Base-by-base conservation (phyloP, 768 basidiomycete genomes). In the button mushroom (Agaricus bisporus) region DNA sequence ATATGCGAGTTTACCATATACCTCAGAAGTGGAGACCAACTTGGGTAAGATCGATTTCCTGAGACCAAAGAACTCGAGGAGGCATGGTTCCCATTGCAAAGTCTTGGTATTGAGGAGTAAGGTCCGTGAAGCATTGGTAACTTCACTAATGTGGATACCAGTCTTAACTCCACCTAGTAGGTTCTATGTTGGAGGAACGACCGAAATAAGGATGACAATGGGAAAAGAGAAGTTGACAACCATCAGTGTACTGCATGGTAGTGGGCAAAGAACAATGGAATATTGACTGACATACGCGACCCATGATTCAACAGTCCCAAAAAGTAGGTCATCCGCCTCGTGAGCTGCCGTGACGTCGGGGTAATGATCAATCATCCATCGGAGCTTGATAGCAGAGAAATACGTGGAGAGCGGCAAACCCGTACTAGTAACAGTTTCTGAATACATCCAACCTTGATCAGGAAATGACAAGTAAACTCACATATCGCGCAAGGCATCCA, bases 301-400 rank as follows among this genome's bases (percentile, higher is more conserved):
- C 95, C 95, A 99, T 28, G 91, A 93, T 69, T 99, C 97, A 49
- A 99, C 86, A 2, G 97, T 99, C 20, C 97, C 97, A 63, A 98
- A 94, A 18, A 86, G 72, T 11, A 98, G 78, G 56, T 90, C 80
- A 67, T 92, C 91, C 36, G 79, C 70, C 37, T 87, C 82, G 63
- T 94, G 86, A 0, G 97, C 95, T 41, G 79, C 75, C 32, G 76
- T 68, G 51, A 98, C 92, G 28, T 83, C 81, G 3, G 78, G 75
- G 63, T 86, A 70, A 64, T 98, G 83, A 66, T 95, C 89, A 57
- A 95, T 82, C 88, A 99, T 92, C 95, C 95, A 99, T 42, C 89
- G 82, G 58, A 97, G 76, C 71, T 98, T 98, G 67, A 97, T 86
- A 15, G 88, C 95, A 20, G 95, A 97, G 72, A 99, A 99, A 72